Evolutionary conservation across 2,329 filamentous ascomycete genomes (phyloP).

Genomic region (Dactylellina drechsleri): DNA sequence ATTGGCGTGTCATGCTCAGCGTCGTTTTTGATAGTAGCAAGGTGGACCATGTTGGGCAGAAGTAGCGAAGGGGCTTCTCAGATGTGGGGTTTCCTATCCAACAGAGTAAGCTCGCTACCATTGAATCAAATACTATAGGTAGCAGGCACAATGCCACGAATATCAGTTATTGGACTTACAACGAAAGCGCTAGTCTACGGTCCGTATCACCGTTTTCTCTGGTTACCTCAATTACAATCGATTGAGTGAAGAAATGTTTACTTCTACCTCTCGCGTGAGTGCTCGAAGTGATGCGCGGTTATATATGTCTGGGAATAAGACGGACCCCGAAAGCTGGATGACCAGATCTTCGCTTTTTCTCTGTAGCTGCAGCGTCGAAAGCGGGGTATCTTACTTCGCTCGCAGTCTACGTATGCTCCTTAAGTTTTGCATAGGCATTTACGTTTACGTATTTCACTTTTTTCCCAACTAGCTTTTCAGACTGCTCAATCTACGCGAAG

Average conservation of each 20-base stretch:
- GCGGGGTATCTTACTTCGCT: conserved; percentile 27
- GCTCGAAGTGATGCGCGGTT: neutral
- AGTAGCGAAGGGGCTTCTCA: neutral
- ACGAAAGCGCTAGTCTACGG: too few relatives aligned
- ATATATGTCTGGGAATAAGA: neutral
- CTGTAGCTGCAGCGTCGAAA: neutral
- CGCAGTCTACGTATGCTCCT: conserved; percentile 20
- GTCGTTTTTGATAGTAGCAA: conserved; percentile 33
- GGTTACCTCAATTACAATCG: too few relatives aligned
- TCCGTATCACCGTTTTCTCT: too few relatives aligned
- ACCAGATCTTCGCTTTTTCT: conserved; percentile 14
- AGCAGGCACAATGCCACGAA: too few relatives aligned
- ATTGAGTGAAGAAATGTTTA: neutral
- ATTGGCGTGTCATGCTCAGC: conserved; percentile 42
- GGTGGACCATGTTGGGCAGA: conserved; percentile 25
- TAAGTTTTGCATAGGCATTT: conserved; percentile 1
- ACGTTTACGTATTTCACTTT: conserved; percentile 43
- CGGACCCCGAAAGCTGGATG: neutral
- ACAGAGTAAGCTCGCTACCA: too few relatives aligned
- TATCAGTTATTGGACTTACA: too few relatives aligned
- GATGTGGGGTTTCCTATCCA: neutral
- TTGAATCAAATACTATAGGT: too few relatives aligned
- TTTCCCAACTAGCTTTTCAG: conserved; percentile 2
- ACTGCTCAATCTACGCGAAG: conserved; percentile 16
- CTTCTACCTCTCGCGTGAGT: neutral